Conservation (phyloP, 805 yeast genomes). For the Kazachstania viticola region DNA sequence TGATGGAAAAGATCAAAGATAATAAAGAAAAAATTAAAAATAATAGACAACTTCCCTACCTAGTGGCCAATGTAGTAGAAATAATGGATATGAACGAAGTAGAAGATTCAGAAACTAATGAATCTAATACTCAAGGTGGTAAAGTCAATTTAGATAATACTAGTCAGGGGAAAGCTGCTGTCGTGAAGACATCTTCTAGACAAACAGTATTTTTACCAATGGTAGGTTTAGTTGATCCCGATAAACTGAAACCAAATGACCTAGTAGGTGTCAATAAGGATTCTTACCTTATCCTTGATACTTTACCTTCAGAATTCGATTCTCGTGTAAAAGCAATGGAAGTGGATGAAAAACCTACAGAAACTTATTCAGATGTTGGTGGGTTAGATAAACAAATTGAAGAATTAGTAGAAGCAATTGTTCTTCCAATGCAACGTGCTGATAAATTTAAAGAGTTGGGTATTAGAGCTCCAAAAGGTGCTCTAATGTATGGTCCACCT, state of each 20-base stretch:
- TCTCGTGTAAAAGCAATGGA: conserved; percentile 98
- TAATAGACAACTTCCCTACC: conserved; percentile 88
- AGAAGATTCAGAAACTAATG: conserved; percentile 50
- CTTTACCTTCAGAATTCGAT: conserved; percentile 94
- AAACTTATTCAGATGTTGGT: conserved; percentile 94
- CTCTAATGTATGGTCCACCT: conserved; percentile 97
- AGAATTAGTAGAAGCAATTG: conserved; percentile 96
- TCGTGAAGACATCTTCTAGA: conserved; percentile 91
- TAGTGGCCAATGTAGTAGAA: conserved; percentile 95
- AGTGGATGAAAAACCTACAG: conserved; percentile 97
- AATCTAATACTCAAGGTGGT: conserved; percentile 72
- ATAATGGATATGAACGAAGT: conserved; percentile 79
- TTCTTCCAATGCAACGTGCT: conserved; percentile 95
- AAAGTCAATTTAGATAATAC: conserved; percentile 87
- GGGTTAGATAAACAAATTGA: conserved; percentile 97
- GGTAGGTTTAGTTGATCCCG: conserved; percentile 90
- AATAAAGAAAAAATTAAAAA: conserved; percentile 93
- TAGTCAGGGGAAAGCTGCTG: conserved; percentile 93
- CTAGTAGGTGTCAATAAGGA: conserved; percentile 96
- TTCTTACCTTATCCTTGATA: conserved; percentile 84
- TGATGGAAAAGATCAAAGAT: conserved; percentile 89
- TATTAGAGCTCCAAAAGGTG: conserved; percentile 96
- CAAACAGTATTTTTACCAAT: conserved; percentile 95
- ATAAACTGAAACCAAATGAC: conserved; percentile 90
- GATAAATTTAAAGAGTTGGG: conserved; percentile 92